Evolutionary conservation across 768 basidiomycete genomes (phyloP).

Genomic region (Phlebiopsis gigantea): DNA sequence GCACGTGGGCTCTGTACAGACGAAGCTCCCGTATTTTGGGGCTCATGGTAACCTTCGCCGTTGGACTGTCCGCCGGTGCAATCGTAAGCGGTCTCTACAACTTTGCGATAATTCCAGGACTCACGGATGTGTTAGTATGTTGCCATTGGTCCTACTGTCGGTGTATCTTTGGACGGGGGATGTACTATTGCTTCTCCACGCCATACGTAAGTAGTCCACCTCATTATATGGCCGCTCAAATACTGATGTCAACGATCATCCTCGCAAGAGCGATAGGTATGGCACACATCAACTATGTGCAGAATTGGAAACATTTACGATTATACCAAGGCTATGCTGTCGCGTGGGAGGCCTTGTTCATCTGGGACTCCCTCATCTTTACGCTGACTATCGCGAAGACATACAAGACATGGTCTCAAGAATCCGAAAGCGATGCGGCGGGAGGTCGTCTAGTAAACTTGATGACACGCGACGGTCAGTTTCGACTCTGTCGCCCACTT

Average conservation of each 20-base stretch:
- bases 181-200: conserved; percentile 17
- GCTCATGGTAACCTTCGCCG: conserved; percentile 30
- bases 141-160: conserved; percentile 30
- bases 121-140: conserved; percentile 32
- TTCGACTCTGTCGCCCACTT: no score
- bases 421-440: no score
- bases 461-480: no score
- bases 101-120: no score
- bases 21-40: conserved; percentile 32
- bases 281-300: no score
- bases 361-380: conserved; percentile 45
- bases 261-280: neutral
- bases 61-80: conserved; percentile 27
- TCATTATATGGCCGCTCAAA: no score
- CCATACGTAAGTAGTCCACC: conserved; percentile 19
- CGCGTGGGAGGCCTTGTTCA: conserved; percentile 48
- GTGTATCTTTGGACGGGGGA: conserved; percentile 13
- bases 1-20: conserved; percentile 48
- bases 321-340: conserved; percentile 23
- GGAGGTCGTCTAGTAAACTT: no score
- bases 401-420: conserved; percentile 25
- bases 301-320: neutral
- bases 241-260: no score
- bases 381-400: conserved; percentile 43
- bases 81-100: neutral